These are phyloP conservation scores for Cutaneotrichosporon sp. DNA, from an alignment of 1,284 basidiomycete genomes.

Conservation along the genomic window DNA sequence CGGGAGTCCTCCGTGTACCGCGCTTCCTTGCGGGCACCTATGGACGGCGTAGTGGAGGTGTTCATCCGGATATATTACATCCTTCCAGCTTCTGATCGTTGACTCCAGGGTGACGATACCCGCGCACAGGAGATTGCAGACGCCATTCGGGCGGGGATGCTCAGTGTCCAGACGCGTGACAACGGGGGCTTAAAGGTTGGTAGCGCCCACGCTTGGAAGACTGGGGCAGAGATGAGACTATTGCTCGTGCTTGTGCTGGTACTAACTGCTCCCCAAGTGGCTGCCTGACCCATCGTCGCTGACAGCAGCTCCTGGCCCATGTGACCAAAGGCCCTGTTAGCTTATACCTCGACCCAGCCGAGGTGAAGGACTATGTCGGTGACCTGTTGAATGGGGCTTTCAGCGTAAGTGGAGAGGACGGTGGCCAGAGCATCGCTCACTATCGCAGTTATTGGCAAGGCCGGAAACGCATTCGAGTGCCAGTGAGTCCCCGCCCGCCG, in stretches of 20 bases:
- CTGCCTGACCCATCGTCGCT: no score
- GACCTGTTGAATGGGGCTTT: slow-evolving; percentile 6
- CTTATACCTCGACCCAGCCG: slow-evolving; percentile 4
- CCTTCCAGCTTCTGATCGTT: no score
- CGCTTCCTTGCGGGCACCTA: no score
- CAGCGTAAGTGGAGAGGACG: slow-evolving; percentile 1
- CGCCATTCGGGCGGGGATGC: slow-evolving; percentile 9
- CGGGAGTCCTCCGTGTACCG: no score
- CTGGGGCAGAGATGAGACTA: no score
- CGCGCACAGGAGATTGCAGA: slow-evolving; percentile 9
- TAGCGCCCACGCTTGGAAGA: no score
- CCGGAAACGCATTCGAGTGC: background rate
- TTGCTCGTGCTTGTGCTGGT: no score
- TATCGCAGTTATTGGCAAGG: slow-evolving; percentile 2
- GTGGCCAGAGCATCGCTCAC: background rate
- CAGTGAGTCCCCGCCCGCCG: background rate
- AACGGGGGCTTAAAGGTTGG: slow-evolving; percentile 13
- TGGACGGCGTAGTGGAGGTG: no score
- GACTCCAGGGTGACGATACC: slow-evolving; percentile 2
- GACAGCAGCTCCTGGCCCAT: slow-evolving; percentile 15
- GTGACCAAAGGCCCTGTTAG: background rate
- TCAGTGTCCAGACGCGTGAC: slow-evolving; percentile 7
- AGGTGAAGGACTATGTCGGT: background rate
- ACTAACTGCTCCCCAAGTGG: no score
- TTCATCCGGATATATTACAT: no score